A percentile compares a stretch with the other conserved stretches of the same genome.
These are phyloP conservation scores for Astrephomene gubernaculifera DNA, from an alignment of 139 green algal genomes.

Conservation along the genomic window DNA sequence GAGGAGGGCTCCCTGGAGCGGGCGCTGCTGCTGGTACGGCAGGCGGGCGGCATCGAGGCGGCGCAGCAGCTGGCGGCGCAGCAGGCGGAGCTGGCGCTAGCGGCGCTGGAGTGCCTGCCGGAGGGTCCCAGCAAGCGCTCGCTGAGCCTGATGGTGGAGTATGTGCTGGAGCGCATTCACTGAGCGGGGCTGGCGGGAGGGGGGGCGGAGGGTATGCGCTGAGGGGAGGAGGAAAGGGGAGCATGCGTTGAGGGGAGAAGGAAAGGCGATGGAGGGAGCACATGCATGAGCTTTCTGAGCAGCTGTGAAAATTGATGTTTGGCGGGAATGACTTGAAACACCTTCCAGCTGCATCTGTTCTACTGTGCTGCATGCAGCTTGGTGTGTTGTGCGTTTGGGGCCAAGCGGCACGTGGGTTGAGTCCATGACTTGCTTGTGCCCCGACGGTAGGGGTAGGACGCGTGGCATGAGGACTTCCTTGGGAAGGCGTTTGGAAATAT, in stretches of 20 bases:
- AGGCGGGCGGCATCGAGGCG: slow-evolving; percentile 72
- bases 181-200: slow-evolving; percentile 47
- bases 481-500: too few relatives aligned
- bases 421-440: too few relatives aligned
- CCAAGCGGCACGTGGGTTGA: too few relatives aligned
- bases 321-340: neutral
- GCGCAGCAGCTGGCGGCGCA: slow-evolving; percentile 76
- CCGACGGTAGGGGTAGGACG: too few relatives aligned
- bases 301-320: neutral
- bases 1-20: slow-evolving; percentile 81
- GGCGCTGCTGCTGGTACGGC: slow-evolving; percentile 85
- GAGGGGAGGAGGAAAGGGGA: neutral
- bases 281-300: neutral
- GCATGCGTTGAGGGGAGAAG: neutral
- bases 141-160: slow-evolving; percentile 94
- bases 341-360: too few relatives aligned
- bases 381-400: too few relatives aligned
- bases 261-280: neutral
- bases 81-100: slow-evolving; percentile 79
- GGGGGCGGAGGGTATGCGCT: neutral
- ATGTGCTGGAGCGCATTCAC: slow-evolving; percentile 95
- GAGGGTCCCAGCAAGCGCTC: slow-evolving; percentile 81
- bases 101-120: slow-evolving; percentile 77
- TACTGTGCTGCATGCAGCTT: too few relatives aligned
- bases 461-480: too few relatives aligned